Percentiles rank a stretch among this genome's conserved stretches.
These are phyloP conservation scores for Arthrinium puccinioides DNA, from an alignment of 2,329 filamentous ascomycete species.

Conservation along the genomic window DNA sequence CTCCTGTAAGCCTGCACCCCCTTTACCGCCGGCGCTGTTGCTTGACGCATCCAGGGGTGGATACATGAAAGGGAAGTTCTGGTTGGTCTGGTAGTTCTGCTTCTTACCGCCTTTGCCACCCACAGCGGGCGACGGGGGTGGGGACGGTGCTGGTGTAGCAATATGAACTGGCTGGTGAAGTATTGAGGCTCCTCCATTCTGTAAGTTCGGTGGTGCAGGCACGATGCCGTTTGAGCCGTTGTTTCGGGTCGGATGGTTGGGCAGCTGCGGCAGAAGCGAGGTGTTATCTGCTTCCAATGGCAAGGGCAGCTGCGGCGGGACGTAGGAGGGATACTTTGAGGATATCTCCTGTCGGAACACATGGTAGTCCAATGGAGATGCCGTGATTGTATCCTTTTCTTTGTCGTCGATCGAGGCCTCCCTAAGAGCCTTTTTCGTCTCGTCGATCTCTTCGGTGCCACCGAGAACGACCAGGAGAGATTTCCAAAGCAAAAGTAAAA, in stretches of 20 bases:
- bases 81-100: constrained; percentile 98
- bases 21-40: constrained; percentile 86
- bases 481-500: constrained; percentile 88
- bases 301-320: constrained; percentile 75
- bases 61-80: constrained; percentile 97
- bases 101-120: constrained; percentile 95
- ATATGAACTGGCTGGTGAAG: constrained; percentile 96
- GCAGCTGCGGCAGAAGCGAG: constrained; percentile 79
- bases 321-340: constrained; percentile 95
- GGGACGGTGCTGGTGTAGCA: constrained; percentile 93
- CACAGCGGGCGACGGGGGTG: constrained; percentile 79
- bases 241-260: constrained; percentile 61
- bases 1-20: constrained; percentile 72
- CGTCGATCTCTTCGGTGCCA: constrained; percentile 63
- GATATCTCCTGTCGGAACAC: constrained; percentile 94
- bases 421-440: constrained; percentile 65
- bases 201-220: constrained; percentile 44
- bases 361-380: constrained; percentile 93
- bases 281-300: constrained; percentile 87
- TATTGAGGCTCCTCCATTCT: constrained; percentile 65
- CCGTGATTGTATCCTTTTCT: constrained; percentile 75
- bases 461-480: constrained; percentile 80
- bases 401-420: constrained; percentile 53
- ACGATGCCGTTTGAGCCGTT: constrained; percentile 57
- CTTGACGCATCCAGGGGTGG: constrained; percentile 84